These are phyloP conservation scores for Zopfia rhizophila DNA, from an alignment of 2,329 filamentous ascomycete genomes.

Conservation along the genomic window DNA sequence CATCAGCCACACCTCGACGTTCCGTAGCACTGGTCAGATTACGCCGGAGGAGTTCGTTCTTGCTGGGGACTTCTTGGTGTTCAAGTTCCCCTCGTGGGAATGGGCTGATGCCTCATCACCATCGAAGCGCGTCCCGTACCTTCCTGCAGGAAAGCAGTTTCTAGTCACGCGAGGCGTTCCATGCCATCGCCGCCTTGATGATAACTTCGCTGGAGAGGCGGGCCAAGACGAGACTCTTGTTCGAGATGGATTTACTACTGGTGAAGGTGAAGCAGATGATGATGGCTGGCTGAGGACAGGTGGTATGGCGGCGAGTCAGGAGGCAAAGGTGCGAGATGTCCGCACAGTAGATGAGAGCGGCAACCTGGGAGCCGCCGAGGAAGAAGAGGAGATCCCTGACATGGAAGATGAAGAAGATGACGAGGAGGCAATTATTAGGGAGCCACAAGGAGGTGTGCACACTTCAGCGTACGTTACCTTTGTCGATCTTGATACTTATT, in stretches of 20 bases:
- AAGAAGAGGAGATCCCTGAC: conserved; percentile 87
- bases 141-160: conserved; percentile 93
- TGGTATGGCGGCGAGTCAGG: conserved; percentile 77
- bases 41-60: conserved; percentile 96
- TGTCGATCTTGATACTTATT: background rate
- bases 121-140: conserved; percentile 79
- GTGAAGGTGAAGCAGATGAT: conserved; percentile 67
- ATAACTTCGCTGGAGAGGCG: conserved; percentile 90
- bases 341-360: conserved; percentile 89
- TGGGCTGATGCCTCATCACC: conserved; percentile 92
- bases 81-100: conserved; percentile 98
- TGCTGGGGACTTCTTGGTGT: conserved; percentile 96
- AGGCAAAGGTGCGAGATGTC: conserved; percentile 81
- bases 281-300: conserved; percentile 94
- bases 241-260: conserved; percentile 73
- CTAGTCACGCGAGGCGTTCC: conserved; percentile 94
- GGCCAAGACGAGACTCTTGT: conserved; percentile 89
- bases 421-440: conserved; percentile 91
- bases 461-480: conserved; percentile 63
- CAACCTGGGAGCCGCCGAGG: conserved; percentile 79
- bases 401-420: conserved; percentile 98
- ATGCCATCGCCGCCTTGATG: conserved; percentile 89
- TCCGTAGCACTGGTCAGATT: conserved; percentile 92
- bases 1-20: conserved; percentile 89
- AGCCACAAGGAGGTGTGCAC: conserved; percentile 60